phyloP scores from a whole-genome alignment of 2,329 filamentous ascomycete species.

The Fusarium globosum region DNA sequence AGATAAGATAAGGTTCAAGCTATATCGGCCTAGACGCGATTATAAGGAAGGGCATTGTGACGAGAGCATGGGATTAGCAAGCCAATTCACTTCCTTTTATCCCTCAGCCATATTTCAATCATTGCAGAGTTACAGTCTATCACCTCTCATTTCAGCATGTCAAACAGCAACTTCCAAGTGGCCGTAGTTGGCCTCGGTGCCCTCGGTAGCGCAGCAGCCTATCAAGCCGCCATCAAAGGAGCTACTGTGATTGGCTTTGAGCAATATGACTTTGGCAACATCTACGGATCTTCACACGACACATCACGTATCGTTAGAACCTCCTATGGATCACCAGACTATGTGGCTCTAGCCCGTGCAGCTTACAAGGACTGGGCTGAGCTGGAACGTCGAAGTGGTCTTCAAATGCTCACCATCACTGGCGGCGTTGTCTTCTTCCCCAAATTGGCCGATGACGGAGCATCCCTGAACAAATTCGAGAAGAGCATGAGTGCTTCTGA shows the following conservation, averaged over 20 bases:
- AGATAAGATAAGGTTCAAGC: not conserved
- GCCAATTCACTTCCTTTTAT: not conserved
- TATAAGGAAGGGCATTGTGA: not conserved
- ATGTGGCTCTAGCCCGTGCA: constrained; percentile 36
- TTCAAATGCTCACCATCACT: constrained; percentile 37
- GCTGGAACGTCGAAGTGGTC: constrained; percentile 32
- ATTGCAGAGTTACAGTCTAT: too few relatives aligned
- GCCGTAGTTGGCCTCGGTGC: constrained; percentile 13
- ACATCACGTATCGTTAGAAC: constrained; percentile 42
- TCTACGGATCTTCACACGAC: constrained; percentile 42
- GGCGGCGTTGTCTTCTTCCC: constrained; percentile 42
- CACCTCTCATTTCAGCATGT: not conserved
- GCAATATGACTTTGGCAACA: constrained; percentile 42
- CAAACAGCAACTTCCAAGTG: constrained; percentile 1
- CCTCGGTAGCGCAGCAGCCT: constrained; percentile 13
- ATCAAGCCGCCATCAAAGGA: constrained; percentile 32
- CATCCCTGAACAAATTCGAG: constrained; percentile 1
- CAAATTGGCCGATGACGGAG: not conserved
- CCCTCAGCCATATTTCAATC: too few relatives aligned
- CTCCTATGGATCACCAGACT: constrained; percentile 38
- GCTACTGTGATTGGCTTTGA: constrained; percentile 40
- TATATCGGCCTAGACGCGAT: not conserved
- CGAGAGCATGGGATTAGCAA: not conserved
- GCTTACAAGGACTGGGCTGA: constrained; percentile 42
- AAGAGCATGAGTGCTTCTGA: constrained; percentile 17